Percentiles rank a stretch among this genome's conserved stretches.
Conservation (phyloP, 495 filamentous ascomycete species). For the Thozetella sp. region DNA sequence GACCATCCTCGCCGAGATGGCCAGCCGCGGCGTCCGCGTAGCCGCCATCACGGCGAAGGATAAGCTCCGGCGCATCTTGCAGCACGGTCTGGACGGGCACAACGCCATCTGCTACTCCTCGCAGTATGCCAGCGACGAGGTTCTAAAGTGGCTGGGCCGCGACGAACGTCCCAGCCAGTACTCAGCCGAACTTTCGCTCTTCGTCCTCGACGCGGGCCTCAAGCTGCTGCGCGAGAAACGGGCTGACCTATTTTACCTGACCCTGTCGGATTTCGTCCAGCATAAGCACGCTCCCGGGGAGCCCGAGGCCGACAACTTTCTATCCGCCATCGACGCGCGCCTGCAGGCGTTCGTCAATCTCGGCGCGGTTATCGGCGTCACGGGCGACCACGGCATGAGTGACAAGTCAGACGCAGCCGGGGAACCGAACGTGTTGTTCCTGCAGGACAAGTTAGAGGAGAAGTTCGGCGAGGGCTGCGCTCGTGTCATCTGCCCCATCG, state of each 20-base stretch:
- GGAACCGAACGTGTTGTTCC: conserved; percentile 34
- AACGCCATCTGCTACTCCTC: conserved; percentile 36
- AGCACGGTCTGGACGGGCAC: conserved; percentile 23
- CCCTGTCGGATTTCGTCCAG: conserved; percentile 39
- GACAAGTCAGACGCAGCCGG: conserved; percentile 25
- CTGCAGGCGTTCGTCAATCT: conserved; percentile 20
- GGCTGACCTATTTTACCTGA: conserved; percentile 39
- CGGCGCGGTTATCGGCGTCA: conserved; percentile 28
- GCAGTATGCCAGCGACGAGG: conserved; percentile 24
- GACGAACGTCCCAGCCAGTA: conserved; percentile 27
- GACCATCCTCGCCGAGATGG: conserved; percentile 36
- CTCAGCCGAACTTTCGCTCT: conserved; percentile 35
- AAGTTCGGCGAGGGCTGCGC: conserved; percentile 22
- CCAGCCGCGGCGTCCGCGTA: conserved; percentile 29
- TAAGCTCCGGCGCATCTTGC: conserved; percentile 33
- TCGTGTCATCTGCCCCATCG: conserved; percentile 40
- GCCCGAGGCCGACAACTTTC: conserved; percentile 31
- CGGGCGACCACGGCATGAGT: conserved; percentile 40
- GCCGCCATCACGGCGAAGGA: conserved; percentile 40
- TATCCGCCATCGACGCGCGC: conserved; percentile 25
- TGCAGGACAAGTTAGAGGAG: conserved; percentile 28
- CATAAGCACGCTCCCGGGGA: conserved; percentile 35
- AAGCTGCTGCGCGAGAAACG: conserved; percentile 32
- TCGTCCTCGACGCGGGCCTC: conserved; percentile 38
- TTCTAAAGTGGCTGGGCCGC: conserved; percentile 32